Conservation (phyloP, 768 basidiomycete species). For the Pisolithus sp. region DNA sequence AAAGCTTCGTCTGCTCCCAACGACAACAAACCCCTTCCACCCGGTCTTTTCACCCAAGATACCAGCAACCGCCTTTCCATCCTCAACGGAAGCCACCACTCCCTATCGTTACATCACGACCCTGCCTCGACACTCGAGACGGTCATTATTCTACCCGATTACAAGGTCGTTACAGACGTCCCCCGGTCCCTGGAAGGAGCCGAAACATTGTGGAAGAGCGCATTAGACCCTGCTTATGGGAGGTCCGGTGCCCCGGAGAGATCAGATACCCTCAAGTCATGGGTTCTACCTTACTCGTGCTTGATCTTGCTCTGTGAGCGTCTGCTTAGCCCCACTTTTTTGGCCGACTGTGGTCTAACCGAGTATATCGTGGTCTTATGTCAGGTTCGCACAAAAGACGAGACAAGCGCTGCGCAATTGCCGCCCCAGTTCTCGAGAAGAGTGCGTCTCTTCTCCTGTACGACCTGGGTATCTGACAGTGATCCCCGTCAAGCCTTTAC, state of each 20-base stretch:
- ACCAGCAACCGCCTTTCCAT: constrained; percentile 58
- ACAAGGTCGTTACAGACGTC: constrained; percentile 73
- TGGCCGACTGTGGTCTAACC: constrained; percentile 1
- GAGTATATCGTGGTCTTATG: not conserved
- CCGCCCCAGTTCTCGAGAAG: constrained; percentile 77
- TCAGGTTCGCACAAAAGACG: constrained; percentile 89
- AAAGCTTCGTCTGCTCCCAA: not conserved
- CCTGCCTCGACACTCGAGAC: constrained; percentile 49
- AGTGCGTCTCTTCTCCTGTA: constrained; percentile 35
- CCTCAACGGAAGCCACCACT: constrained; percentile 74
- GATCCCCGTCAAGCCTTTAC: constrained; percentile 46
- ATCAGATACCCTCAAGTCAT: constrained; percentile 53
- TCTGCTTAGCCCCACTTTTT: not conserved
- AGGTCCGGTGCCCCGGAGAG: constrained; percentile 39
- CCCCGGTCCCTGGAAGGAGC: constrained; percentile 60
- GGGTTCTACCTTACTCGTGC: constrained; percentile 84
- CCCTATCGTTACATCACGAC: constrained; percentile 48
- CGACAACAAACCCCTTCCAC: constrained; percentile 12
- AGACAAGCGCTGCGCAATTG: constrained; percentile 87
- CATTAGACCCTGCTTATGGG: constrained; percentile 54
- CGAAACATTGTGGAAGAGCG: constrained; percentile 55
- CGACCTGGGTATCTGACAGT: constrained; percentile 6
- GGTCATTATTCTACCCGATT: constrained; percentile 90
- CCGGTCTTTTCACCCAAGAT: constrained; percentile 54
- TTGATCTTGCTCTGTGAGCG: constrained; percentile 85